Percentiles rank a stretch among this genome's conserved stretches.
phyloP scores from a whole-genome alignment of 768 basidiomycete genomes.

The Gloeopeniophorella convolvens region DNA sequence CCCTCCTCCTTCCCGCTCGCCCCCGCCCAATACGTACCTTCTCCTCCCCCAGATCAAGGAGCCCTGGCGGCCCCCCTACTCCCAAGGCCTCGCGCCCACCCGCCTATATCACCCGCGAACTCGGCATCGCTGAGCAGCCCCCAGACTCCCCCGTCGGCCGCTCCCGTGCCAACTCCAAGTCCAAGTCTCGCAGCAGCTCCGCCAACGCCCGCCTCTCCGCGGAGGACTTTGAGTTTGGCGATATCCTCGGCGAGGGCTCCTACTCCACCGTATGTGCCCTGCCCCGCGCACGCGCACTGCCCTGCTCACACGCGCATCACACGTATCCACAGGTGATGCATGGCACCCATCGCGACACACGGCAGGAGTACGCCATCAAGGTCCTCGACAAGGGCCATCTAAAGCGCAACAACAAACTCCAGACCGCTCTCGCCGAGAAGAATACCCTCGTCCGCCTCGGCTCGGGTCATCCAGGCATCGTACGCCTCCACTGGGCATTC shows the following conservation, averaged over 20 bases:
- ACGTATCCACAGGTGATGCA: constrained; percentile 44
- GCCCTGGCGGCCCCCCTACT: constrained; percentile 39
- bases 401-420: constrained; percentile 68
- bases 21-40: constrained; percentile 55
- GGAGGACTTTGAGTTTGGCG: constrained; percentile 68
- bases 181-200: constrained; percentile 40
- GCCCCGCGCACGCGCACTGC: not conserved
- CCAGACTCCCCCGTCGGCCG: constrained; percentile 10
- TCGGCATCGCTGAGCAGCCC: constrained; percentile 35
- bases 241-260: constrained; percentile 73
- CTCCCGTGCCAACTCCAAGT: constrained; percentile 30
- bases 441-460: constrained; percentile 62
- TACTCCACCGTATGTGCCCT: constrained; percentile 63
- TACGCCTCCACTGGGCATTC: constrained; percentile 77
- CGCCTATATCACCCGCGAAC: constrained; percentile 51
- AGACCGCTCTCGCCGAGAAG: constrained; percentile 75
- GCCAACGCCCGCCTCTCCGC: constrained; percentile 39
- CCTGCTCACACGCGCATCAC: constrained; percentile 12
- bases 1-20: constrained; percentile 34
- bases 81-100: constrained; percentile 38
- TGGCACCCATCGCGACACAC: constrained; percentile 46
- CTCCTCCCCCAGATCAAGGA: constrained; percentile 55
- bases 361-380: constrained; percentile 70
- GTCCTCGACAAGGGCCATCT: constrained; percentile 81
- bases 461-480: constrained; percentile 71